Conservation (phyloP, 2,329 filamentous ascomycete genomes). For the Coleophoma eucalyptorum region DNA sequence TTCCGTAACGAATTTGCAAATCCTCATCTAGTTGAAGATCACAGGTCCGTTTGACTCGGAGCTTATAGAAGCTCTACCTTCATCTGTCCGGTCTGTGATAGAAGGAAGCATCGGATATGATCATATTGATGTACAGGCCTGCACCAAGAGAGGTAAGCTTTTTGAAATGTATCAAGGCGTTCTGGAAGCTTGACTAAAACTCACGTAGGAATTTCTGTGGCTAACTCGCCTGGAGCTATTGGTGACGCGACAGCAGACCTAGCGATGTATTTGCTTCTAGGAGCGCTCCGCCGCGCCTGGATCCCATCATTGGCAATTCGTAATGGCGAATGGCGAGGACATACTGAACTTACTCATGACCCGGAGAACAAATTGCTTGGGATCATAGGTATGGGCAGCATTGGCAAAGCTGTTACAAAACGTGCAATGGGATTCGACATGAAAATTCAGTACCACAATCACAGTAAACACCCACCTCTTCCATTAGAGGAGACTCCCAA, state of each 20-base stretch:
- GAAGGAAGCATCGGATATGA: slow-evolving; percentile 85
- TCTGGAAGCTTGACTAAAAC: too few relatives aligned
- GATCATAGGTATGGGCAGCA: slow-evolving; percentile 82
- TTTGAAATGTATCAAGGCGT: too few relatives aligned
- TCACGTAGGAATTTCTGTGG: slow-evolving; percentile 64
- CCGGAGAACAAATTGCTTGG: slow-evolving; percentile 72
- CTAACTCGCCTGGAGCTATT: slow-evolving; percentile 71
- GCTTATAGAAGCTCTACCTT: too few relatives aligned
- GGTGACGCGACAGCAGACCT: slow-evolving; percentile 78
- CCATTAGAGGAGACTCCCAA: slow-evolving; percentile 42
- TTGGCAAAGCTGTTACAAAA: slow-evolving; percentile 64
- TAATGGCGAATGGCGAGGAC: too few relatives aligned
- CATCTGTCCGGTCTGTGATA: too few relatives aligned
- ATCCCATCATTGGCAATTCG: slow-evolving; percentile 38
- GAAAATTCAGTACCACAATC: slow-evolving; percentile 70
- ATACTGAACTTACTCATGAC: slow-evolving; percentile 52
- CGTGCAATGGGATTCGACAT: slow-evolving; percentile 72
- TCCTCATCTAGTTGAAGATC: too few relatives aligned
- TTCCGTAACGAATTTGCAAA: too few relatives aligned
- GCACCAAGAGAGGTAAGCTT: slow-evolving; percentile 48
- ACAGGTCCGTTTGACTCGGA: too few relatives aligned
- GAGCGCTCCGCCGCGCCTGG: slow-evolving; percentile 48
- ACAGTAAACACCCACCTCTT: slow-evolving; percentile 50
- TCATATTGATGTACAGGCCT: slow-evolving; percentile 68
- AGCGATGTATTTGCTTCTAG: slow-evolving; percentile 73